Evolutionary conservation across 495 filamentous ascomycete genomes (phyloP), one percentile per base, ranked within the genome.

Genomic region (Cryomyces minteri): DNA sequence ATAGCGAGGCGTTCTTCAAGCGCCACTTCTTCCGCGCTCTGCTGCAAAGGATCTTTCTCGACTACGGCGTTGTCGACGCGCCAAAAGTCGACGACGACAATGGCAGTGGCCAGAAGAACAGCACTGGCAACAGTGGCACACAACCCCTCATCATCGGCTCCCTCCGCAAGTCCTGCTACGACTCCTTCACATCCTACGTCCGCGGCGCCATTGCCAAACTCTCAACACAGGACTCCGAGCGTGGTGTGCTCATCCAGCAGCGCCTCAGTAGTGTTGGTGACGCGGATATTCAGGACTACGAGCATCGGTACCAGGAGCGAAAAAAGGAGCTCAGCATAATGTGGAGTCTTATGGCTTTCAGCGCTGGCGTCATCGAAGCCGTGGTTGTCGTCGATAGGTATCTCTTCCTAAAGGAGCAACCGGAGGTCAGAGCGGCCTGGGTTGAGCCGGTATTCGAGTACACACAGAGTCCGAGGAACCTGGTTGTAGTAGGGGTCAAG

Each of bases 301-400:
- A 80, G 54, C 55, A 60, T 6, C 52, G 61, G 38, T 92, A 77
- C 58, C 53, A 52, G 32, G 64, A 66, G n/a, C 67, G 77, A 49
- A 86, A 79, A 67, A 81, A 88, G 52, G 77, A 94, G 51, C 68
- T 98, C 11, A 85, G 80, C 59, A 68, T 88, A 4, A 67, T 86
- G 33, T 98, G 90, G 90, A 83, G 71, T 52, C 61, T 98, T 54
- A 96, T 96, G 88, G 85, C 90, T 3, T 94, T 93, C 55, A 90
- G 84, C 55, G 84, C 92, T 6, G 73, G 73, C 7, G 77, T 95
- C 10, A 77, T 88, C 31, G 90, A 98, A 63, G 82, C 84, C 29
- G 62, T 87, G 43, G 87, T 98, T 58, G 84, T 94, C 33, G 77
- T 86, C 32, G 90, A 98, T 67, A 67, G 90, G 38, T 96, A 84